Evolutionary conservation across 306 rosid species (phyloP), one percentile per base, ranked within the genome.

Genomic region (Begonia fuchsioides): DNA sequence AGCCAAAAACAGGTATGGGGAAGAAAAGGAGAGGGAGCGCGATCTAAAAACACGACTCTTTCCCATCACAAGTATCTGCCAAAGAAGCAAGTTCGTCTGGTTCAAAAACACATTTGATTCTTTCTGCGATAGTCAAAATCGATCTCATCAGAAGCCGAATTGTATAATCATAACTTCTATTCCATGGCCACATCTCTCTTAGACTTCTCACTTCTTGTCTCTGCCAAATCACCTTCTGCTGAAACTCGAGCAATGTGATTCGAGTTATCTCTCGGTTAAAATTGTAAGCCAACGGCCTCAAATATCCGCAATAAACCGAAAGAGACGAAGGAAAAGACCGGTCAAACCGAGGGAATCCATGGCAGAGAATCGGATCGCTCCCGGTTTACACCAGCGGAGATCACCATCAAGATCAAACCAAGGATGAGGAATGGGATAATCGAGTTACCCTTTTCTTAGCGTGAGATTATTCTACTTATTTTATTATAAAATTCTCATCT

Each of bases 111-210:
- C 56, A 46, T 26, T 81, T 71, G 64, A 85, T 73, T 64, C 94
- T 82, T 60, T 79, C 85, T 1, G 79, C 55, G 19, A 90, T 67
- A 6, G 98, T 85, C 47, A 75, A 79, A 19, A 81, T 63, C 6
- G 98, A 85, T 63, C 98, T 76, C 58, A 72, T 81, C 46, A 90
- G 60, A 68, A 90, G 73, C 49, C 95, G 65, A 9, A 81, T 79
- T 59, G 71, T 17, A 53, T 90, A 90, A 53, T 79, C 94, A 39
- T 75, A 68, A 12, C 45, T 75, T 76, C 92, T 76, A 50, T 58
- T 74, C 95, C 95, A 90, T 0, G 92, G 94, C 32, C 85, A 71
- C 74, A 71, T 65, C 52, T 56, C 75, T 66, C 57, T 75, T 32
- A 85, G 55, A 62, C 46, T 71, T 54, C 55, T 62, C 60, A 85